Evolutionary conservation across 2,329 filamentous ascomycete genomes (phyloP), one percentile per base, ranked within the genome.

Genomic region (Monilinia laxa): DNA sequence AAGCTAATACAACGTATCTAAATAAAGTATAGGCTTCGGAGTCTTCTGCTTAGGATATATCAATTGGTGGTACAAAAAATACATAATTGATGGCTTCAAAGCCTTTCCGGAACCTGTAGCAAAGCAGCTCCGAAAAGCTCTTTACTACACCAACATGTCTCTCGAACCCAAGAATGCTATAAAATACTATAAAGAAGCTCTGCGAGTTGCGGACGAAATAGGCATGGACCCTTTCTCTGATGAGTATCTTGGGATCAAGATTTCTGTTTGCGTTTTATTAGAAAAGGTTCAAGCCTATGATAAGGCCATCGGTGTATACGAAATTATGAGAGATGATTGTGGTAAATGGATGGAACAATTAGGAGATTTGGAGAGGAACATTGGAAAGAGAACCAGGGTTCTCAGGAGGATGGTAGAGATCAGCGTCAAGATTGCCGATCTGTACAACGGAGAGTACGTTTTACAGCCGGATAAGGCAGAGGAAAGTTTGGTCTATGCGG

Each of bases 191-290:
- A 88, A 88, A 73, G 85, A 90, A 71, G 93, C 93, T 3, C 81
- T 98, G 67, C 82, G 88, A 69, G 83, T 90, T 62, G 92, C 92
- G 67, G 81, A 87, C 60, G 87, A 92, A 74, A 75, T 90, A 62
- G 87, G 88, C 0, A 86, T 99, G 80, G 92, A 98, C 75, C 92
- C 91, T 0, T 96, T 93, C 76, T 93, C 91, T 4, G 91, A 97
- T 73, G 93, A 97, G 76, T 89, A 97, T 45, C 83, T 97, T 72
- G 95, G 95, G 11, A 88, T 98, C 63, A 92, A 93, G 75, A 88
- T 98, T 62, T 88, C 93, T 76, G 83, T 96, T 11, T 88, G 92
- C 1, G 84, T 84, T 12, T 87, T 96, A 83, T 83, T 97, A 69
- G 92, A 97, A 78, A 89, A 90, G 74, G 85, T 91, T 20, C 84